Evolutionary conservation across 768 basidiomycete species (phyloP), one percentile per base, ranked within the genome.

Genomic region (Termitomyces sp.): DNA sequence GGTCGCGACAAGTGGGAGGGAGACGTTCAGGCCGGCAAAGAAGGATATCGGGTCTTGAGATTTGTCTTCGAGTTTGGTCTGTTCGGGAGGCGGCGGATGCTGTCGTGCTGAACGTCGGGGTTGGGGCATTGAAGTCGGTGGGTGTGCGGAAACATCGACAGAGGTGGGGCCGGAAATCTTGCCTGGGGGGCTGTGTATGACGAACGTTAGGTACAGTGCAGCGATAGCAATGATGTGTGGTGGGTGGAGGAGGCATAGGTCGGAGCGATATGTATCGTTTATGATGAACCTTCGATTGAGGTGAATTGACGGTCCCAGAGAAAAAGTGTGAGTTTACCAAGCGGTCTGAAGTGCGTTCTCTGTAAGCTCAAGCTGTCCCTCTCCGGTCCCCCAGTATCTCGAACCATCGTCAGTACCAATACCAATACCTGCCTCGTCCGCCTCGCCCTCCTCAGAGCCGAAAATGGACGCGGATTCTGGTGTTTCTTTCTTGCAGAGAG

Each of bases 171-270:
- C 19, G 72, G 67, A 58, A 45, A 71, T 62, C 12, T 76, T 73
- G 49, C 80, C 75, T 34, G 83, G 80, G 19, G 83, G 81, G 0
- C 77, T 72, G 64, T 92, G 86, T 10, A 94, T 76, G 48, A 88
- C 81, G 66, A 93, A 85, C 0, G 91, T 88, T 57, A 98, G 83
- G 73, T 94, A 97, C 54, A 99, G 82, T 0, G 92, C 89, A 0
- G 95, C 87, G 65, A 98, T 82, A 21, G 96, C 94, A 61, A 98
- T 91, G 55, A 98, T 76, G 68, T 98, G 94, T 0, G 97, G 97
- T 0, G 97, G 95, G 67, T 98, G 88, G 28, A 97, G 72, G n/a
- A 99, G 84, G 66, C 92, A 94, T 19, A 99, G 76, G 54, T 95
- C 91, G 5, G 92, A 94, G 52, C 95, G 85, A 66, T 94, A 98